Percentiles rank a stretch among this genome's conserved stretches.
Evolutionary conservation across 768 basidiomycete genomes (phyloP).

Genomic region (Cyclocybe cylindracea): DNA sequence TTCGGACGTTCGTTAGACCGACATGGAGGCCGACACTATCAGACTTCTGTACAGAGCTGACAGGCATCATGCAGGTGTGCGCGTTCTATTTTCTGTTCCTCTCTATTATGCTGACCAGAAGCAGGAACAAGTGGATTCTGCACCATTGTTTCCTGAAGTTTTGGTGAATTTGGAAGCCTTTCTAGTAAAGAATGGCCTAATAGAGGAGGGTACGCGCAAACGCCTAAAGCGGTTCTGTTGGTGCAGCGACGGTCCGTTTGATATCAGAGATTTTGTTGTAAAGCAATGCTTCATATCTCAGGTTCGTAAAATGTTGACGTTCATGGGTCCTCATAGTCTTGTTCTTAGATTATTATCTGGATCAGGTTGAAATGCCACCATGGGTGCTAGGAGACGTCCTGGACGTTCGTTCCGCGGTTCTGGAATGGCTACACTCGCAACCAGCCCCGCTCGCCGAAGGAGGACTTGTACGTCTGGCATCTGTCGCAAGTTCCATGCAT

Average conservation of each 20-base stretch:
- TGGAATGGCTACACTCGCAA: slow-evolving; percentile 40
- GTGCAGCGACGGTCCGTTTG: slow-evolving; percentile 85
- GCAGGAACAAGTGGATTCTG: slow-evolving; percentile 77
- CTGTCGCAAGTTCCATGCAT: neutral
- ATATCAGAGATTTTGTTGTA: slow-evolving; percentile 81
- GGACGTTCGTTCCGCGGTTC: slow-evolving; percentile 68
- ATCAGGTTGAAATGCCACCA: slow-evolving; percentile 62
- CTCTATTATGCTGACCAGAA: neutral
- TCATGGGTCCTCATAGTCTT: neutral
- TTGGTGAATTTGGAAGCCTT: slow-evolving; percentile 65
- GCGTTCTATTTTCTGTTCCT: slow-evolving; percentile 2
- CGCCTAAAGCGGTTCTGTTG: slow-evolving; percentile 70
- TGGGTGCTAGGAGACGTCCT: slow-evolving; percentile 78
- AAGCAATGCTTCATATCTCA: slow-evolving; percentile 91
- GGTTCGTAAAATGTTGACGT: slow-evolving; percentile 36
- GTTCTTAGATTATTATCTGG: neutral
- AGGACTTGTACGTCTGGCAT: neutral
- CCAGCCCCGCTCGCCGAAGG: slow-evolving; percentile 6
- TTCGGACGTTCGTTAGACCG: slow-evolving; percentile 85
- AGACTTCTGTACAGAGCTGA: slow-evolving; percentile 82
- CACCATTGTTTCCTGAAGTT: slow-evolving; percentile 76
- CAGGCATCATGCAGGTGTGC: slow-evolving; percentile 90
- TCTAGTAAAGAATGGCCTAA: slow-evolving; percentile 68
- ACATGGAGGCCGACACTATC: slow-evolving; percentile 84
- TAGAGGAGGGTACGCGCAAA: slow-evolving; percentile 57